Percentiles rank a stretch among this genome's conserved stretches.
These are phyloP conservation scores for Leccinum obscurum DNA, from an alignment of 768 basidiomycete genomes.

Conservation along the genomic window DNA sequence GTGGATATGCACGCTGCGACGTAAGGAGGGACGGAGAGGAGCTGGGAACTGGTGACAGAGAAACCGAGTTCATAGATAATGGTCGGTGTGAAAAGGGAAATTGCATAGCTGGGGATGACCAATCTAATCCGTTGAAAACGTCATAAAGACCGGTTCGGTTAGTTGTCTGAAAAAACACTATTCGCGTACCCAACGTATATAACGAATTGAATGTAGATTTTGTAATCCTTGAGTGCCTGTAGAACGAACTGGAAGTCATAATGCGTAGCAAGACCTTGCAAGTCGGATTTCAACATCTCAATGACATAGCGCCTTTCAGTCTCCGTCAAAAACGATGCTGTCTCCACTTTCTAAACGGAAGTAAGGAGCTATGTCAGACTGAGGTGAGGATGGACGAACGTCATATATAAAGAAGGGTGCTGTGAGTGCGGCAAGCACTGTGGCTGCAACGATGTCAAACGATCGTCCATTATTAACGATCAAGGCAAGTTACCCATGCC, in stretches of 20 bases:
- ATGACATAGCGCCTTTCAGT: conserved; percentile 41
- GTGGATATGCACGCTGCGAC: conserved; percentile 42
- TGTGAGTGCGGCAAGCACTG: conserved; percentile 14
- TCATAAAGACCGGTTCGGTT: conserved; percentile 3
- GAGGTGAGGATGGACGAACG: conserved; percentile 30
- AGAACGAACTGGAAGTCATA: conserved; percentile 45
- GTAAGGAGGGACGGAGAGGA: conserved; percentile 49
- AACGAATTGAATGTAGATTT: conserved; percentile 31
- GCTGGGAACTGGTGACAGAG: conserved; percentile 47
- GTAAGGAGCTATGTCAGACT: conserved; percentile 1
- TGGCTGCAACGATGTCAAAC: conserved; percentile 7
- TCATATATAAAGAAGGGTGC: conserved; percentile 53
- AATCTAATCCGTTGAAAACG: conserved; percentile 25
- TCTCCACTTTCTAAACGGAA: conserved; percentile 10
- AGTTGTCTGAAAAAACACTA: too few species aligned
- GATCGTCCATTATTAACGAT: background rate
- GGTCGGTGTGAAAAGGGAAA: conserved; percentile 49
- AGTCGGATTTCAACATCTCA: conserved; percentile 43
- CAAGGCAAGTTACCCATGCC: conserved; percentile 18
- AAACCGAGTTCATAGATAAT: conserved; percentile 50
- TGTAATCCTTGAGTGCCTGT: conserved; percentile 49
- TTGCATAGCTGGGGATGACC: conserved; percentile 44
- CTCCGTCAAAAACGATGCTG: conserved; percentile 30
- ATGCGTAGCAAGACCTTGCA: conserved; percentile 44
- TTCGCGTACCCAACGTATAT: conserved; percentile 41